Evolutionary conservation across 257 asterid species (phyloP), one percentile per base, ranked within the genome.

Genomic region (Forsythia suspensa): DNA sequence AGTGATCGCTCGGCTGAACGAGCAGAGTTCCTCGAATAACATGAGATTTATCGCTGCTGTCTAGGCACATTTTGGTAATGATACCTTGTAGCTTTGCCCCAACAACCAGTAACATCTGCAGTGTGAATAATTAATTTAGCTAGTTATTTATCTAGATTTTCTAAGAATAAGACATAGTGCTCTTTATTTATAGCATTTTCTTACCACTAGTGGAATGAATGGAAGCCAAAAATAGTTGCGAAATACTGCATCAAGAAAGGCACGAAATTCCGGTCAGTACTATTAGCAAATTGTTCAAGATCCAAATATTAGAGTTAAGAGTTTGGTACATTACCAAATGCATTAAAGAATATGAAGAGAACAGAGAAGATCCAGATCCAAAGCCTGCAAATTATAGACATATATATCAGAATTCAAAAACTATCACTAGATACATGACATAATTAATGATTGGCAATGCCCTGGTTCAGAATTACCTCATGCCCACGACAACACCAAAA

Each of bases 301-400:
- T 78, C 15, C 10, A 20, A 16, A 44, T 15, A 12, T 38, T 21
- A 29, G n/a, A 34, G 70, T 72, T 74, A 68, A 68, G 3, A n/a
- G 52, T 77, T 75, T 66, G 6, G 37, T 37, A 78, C 29, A 80
- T 61, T 85, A 92, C 97, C 91, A 70, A 87, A 41, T 68, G 96
- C 96, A 76, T 89, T 86, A 83, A 92, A 89, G 89, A 92, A 92
- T 81, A 92, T 92, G 93, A 88, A 92, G 79, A 92, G 91, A 4
- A 89, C 84, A 12, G 95, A 92, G 85, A 89, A 92, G 52, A 85
- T 59, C 97, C 97, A 92, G 40, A 89, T 88, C 91, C 96, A 88
- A 46, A 90, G 87, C 71, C 95, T 92, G 90, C 80, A 84, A 73
- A 67, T 77, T 72, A 52, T 24, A 15, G 39, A 55, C 24, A 20